Base-by-base conservation (phyloP, 2,329 filamentous ascomycete genomes). In the Aschersonia sp. region DNA sequence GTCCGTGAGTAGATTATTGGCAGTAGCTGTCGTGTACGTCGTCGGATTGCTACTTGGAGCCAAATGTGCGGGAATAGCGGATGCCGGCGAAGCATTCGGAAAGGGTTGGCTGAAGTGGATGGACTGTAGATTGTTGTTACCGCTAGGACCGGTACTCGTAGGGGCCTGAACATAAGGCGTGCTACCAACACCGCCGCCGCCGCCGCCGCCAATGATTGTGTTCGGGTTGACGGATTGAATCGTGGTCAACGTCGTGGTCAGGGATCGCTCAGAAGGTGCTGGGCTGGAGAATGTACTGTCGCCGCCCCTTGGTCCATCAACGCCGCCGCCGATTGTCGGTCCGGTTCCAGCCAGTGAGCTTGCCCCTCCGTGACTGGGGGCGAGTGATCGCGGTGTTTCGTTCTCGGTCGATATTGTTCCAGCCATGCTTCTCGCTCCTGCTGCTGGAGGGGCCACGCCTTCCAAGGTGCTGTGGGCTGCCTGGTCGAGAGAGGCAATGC, bases 351-450 rank as follows among this genome's bases (percentile, higher is more conserved):
- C 78, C 28, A 80, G 63, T 2, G 78, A 80, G 40, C 78, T 78
- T 31, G 74, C 71, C 30, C 73, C 50, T 10, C 50, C 73, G 56
- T 92, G 86, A 31, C 88, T 94, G 42, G 84, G 80, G 10, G 84
- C 84, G 9, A 77, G 78, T 1, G 87, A 94, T 51, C 80, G 75
- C 7, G 84, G 72, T 1, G 82, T 82, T 54, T 91, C 87, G 43
- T 80, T 78, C 53, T 89, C 88, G 10, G 88, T 94, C n/a, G 85
- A 88, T 4, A 89, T 72, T 0, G 89, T 94, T 2, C 84, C 84
- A 4, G 85, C 84, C 47, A 80, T 75, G 29, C 85, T 94, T 59
- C 84, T 82, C 51, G 79, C 80, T 50, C 84, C 82, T 30, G 75
- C 74, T 0, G 77, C 79, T 2, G 75, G 71, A 31, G 77, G 76